These are phyloP conservation scores for Maudiozyma saulgeensis DNA, from an alignment of 805 yeast species.

Conservation along the genomic window DNA sequence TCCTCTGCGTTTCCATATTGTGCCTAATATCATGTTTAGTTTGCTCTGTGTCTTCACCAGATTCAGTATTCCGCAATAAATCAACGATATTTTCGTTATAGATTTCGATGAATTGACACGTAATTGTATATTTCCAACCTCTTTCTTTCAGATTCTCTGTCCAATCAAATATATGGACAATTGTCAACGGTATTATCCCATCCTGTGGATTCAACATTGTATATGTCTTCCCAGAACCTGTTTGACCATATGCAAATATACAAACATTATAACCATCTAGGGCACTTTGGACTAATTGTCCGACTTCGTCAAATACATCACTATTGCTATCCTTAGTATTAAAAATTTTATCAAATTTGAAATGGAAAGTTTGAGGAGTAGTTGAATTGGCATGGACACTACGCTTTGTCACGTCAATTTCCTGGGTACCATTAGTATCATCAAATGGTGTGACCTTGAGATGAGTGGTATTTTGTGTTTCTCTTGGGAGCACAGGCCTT, in stretches of 20 bases:
- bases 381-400: neutral
- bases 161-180: slow-evolving; percentile 57
- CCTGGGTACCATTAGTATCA: slow-evolving; percentile 21
- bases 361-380: slow-evolving; percentile 21
- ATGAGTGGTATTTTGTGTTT: slow-evolving; percentile 19
- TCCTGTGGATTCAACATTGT: slow-evolving; percentile 69
- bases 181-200: slow-evolving; percentile 77
- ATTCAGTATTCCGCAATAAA: slow-evolving; percentile 34
- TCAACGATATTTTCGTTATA: slow-evolving; percentile 79
- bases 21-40: slow-evolving; percentile 63
- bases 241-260: slow-evolving; percentile 94
- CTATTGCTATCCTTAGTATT: slow-evolving; percentile 41
- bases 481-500: slow-evolving; percentile 42
- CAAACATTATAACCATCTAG: slow-evolving; percentile 87
- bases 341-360: slow-evolving; percentile 75
- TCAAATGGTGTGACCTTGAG: slow-evolving; percentile 26
- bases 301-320: slow-evolving; percentile 72
- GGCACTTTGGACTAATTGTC: slow-evolving; percentile 77
- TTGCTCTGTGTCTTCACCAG: slow-evolving; percentile 5
- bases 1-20: slow-evolving; percentile 42
- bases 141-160: slow-evolving; percentile 37
- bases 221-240: slow-evolving; percentile 89
- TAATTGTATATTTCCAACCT: slow-evolving; percentile 55
- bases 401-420: slow-evolving; percentile 14
- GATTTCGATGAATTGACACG: slow-evolving; percentile 78